Base-by-base conservation (phyloP, 2,329 filamentous ascomycete genomes). In the Phialophora verrucosa region DNA sequence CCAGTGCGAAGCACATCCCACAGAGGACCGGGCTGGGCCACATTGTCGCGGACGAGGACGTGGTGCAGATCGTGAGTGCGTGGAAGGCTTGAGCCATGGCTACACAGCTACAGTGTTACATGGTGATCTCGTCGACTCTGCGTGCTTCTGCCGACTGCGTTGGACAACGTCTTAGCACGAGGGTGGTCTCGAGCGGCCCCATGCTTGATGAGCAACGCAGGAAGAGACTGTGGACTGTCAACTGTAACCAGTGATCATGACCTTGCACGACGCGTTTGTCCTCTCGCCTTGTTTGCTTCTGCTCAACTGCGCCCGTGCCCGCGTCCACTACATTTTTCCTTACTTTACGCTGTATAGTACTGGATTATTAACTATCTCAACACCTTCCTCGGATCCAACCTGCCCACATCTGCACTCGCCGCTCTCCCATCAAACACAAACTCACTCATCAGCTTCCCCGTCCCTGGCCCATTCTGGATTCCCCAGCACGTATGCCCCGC, bases 401-500 rank as follows among this genome's bases (percentile, higher is more conserved):
- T 85, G 1, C 81, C 81, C 10, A 93, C 83, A 68, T 88, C 83
- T 4, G 90, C 89, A 72, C 90, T 93, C 74, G 78, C 88, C 0
- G 89, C 86, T 66, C 81, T 78, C 0, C 91, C 91, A 62, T 93
- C 91, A 73, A 93, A 88, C 1, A 95, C 80, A 78, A 91, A 88
- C 77, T 94, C 91, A 44, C 90, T 90, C 82, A 95, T 90, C 47
- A 94, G 77, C 78, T 89, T 91, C 3, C 91, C 91, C 7, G 94
- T 98, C 1, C 85, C 95, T 0, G 94, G 93, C 0, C 89, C 92
- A 80, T 99, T 98, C 80, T 98, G 94, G 25, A 99, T 97, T 0
- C 95, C 95, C 95, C 95, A 99, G 80, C 94, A 98, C 1, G 93
- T 97, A 81, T 99, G 95, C 0, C 95, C 95, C 0, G 92, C 86